Evolutionary conservation across 129 eudicot species (phyloP).

Genomic region (Cynara cardunculus): DNA sequence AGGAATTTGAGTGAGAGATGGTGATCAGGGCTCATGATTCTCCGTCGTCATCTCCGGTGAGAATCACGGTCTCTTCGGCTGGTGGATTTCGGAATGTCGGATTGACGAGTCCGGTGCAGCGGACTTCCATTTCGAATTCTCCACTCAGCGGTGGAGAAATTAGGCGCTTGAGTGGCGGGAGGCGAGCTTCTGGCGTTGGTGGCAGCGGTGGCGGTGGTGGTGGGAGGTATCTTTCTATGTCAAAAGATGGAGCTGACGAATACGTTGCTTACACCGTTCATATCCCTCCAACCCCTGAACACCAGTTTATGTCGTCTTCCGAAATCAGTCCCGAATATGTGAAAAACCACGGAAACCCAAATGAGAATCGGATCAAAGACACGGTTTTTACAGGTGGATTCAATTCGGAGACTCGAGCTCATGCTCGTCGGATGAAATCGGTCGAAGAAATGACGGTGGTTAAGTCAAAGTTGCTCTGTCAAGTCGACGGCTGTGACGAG

Average conservation of each 20-base stretch:
- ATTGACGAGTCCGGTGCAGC: slow-evolving; percentile 60
- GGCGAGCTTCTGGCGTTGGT: slow-evolving; percentile 1
- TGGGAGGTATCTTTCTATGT: slow-evolving; percentile 53
- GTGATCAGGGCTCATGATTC: slow-evolving; percentile 43
- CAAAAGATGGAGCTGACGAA: slow-evolving; percentile 59
- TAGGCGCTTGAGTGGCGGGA: slow-evolving; percentile 34
- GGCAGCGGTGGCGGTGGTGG: slow-evolving; percentile 13
- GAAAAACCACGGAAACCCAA: slow-evolving; percentile 41
- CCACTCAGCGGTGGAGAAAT: slow-evolving; percentile 47
- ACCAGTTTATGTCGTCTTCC: slow-evolving; percentile 39
- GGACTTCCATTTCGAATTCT: slow-evolving; percentile 57
- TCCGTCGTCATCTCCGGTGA: slow-evolving; percentile 81
- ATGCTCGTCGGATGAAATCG: slow-evolving; percentile 47
- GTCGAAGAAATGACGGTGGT: slow-evolving; percentile 27
- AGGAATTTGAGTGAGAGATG: slow-evolving; percentile 28
- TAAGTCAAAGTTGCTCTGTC: slow-evolving; percentile 56
- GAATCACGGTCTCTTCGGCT: slow-evolving; percentile 75
- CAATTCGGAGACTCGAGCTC: slow-evolving; percentile 75
- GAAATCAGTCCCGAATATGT: slow-evolving; percentile 24
- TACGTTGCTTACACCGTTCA: slow-evolving; percentile 90
- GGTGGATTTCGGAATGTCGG: slow-evolving; percentile 51
- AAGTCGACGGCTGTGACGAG: slow-evolving; percentile 86
- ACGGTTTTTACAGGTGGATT: slow-evolving; percentile 92
- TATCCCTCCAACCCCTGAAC: slow-evolving; percentile 87
- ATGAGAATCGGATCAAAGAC: slow-evolving; percentile 54